A percentile compares a stretch with the other conserved stretches of the same genome.
phyloP scores from a whole-genome alignment of 75 land plant species.

The Gnetum montanum region DNA sequence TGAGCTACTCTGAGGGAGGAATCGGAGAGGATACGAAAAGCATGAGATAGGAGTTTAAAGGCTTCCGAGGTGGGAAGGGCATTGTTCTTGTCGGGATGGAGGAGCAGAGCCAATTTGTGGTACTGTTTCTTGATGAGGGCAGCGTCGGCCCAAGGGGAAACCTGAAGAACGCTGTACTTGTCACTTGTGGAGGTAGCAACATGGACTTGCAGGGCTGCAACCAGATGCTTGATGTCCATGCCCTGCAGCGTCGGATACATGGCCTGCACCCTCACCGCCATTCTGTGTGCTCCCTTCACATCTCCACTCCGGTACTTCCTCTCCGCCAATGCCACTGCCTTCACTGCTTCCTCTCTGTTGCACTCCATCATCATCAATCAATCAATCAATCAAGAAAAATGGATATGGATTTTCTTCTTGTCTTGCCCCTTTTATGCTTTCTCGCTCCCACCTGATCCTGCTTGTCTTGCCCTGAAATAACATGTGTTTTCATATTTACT shows the following conservation, averaged over 20 bases:
- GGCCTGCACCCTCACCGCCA: slow-evolving; percentile 55
- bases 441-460: too few relatives aligned
- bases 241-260: slow-evolving; percentile 64
- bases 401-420: too few relatives aligned
- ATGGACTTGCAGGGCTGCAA: slow-evolving; percentile 61
- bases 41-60: slow-evolving; percentile 57
- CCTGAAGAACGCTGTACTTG: slow-evolving; percentile 66
- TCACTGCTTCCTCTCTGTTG: slow-evolving; percentile 58
- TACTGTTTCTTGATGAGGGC: slow-evolving; percentile 45
- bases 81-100: slow-evolving; percentile 77
- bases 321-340: slow-evolving; percentile 58
- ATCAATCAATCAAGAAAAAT: too few relatives aligned
- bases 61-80: slow-evolving; percentile 46
- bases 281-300: slow-evolving; percentile 40
- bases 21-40: slow-evolving; percentile 54
- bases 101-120: slow-evolving; percentile 52
- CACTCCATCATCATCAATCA: slow-evolving; percentile 36
- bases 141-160: slow-evolving; percentile 22
- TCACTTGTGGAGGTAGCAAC: slow-evolving; percentile 43
- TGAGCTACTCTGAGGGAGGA: slow-evolving; percentile 24
- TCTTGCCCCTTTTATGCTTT: too few relatives aligned
- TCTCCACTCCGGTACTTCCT: slow-evolving; percentile 49
- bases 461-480: too few relatives aligned
- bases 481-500: too few relatives aligned
- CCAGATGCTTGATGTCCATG: slow-evolving; percentile 42